These are phyloP conservation scores for Paxillus rubicundulus DNA, from an alignment of 768 basidiomycete species.

Conservation along the genomic window DNA sequence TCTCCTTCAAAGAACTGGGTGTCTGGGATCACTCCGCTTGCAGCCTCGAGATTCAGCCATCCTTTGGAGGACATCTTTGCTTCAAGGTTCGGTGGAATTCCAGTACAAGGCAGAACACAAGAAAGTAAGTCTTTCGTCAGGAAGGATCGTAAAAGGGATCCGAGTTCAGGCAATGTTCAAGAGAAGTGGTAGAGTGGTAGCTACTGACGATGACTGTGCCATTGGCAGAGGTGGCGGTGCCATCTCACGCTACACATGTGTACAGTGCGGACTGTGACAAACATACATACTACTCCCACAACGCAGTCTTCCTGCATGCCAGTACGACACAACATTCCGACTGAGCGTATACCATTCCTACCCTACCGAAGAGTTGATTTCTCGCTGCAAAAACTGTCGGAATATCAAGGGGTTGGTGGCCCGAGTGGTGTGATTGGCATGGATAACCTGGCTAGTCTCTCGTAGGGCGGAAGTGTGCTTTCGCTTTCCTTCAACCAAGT, in stretches of 20 bases:
- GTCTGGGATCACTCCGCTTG: constrained; percentile 61
- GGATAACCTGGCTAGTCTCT: no score
- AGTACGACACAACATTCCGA: not conserved
- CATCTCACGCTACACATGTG: not conserved
- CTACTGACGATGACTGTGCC: not conserved
- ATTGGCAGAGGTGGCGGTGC: not conserved
- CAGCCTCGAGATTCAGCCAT: constrained; percentile 84
- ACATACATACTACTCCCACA: no score
- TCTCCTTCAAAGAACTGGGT: constrained; percentile 86
- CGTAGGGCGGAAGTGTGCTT: no score
- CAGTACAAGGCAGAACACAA: not conserved
- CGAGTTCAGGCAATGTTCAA: not conserved
- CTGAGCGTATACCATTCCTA: no score
- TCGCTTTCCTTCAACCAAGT: constrained; percentile 91
- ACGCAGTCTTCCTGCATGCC: no score
- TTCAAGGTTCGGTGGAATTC: not conserved
- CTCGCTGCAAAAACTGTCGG: no score
- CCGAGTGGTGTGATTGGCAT: no score
- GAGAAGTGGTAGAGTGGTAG: no score
- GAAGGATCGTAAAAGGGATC: not conserved
- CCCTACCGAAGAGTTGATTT: no score
- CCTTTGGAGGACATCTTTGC: constrained; percentile 58
- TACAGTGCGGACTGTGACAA: no score
- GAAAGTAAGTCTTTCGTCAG: not conserved
- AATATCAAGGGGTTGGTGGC: no score